phyloP scores from a whole-genome alignment of 495 filamentous ascomycete genomes.

The Sordaria brevicollis region DNA sequence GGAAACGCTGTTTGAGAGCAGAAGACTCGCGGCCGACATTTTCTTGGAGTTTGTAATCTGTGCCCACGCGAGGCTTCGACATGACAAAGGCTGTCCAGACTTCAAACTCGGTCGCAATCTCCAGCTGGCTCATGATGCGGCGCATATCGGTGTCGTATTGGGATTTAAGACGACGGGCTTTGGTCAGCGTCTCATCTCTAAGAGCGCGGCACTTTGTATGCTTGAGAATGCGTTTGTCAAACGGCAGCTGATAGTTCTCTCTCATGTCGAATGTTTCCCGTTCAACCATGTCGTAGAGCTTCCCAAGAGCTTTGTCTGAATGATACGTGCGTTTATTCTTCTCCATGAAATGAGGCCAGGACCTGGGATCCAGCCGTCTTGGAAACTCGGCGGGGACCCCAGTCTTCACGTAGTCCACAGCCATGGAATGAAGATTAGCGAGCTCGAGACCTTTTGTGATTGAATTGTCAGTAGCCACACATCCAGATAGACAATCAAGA shows the following conservation, averaged over 20 bases:
- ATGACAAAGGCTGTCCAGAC: slow-evolving; percentile 79
- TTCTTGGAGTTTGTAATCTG: slow-evolving; percentile 81
- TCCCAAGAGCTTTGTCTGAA: slow-evolving; percentile 66
- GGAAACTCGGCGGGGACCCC: slow-evolving; percentile 63
- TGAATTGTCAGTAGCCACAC: neutral
- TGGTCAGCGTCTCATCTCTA: slow-evolving; percentile 40
- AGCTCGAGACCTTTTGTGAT: slow-evolving; percentile 46
- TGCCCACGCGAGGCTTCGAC: slow-evolving; percentile 49
- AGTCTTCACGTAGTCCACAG: slow-evolving; percentile 92
- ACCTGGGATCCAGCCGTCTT: slow-evolving; percentile 43
- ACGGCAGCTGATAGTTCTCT: slow-evolving; percentile 56
- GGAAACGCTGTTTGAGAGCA: slow-evolving; percentile 56
- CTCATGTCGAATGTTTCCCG: slow-evolving; percentile 49
- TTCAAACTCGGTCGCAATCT: slow-evolving; percentile 84
- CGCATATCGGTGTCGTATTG: slow-evolving; percentile 70
- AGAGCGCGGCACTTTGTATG: slow-evolving; percentile 18
- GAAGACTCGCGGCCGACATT: slow-evolving; percentile 57
- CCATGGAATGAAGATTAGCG: slow-evolving; percentile 74
- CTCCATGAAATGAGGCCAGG: slow-evolving; percentile 91
- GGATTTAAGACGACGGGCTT: slow-evolving; percentile 55
- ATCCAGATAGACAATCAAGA: slow-evolving; percentile 5
- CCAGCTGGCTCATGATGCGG: slow-evolving; percentile 77
- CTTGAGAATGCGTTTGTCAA: slow-evolving; percentile 68
- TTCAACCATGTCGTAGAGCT: slow-evolving; percentile 62
- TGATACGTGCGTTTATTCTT: slow-evolving; percentile 50